phyloP scores from a whole-genome alignment of 192 early-diverging fungal genomes.

The Paraglomus brasilianum region DNA sequence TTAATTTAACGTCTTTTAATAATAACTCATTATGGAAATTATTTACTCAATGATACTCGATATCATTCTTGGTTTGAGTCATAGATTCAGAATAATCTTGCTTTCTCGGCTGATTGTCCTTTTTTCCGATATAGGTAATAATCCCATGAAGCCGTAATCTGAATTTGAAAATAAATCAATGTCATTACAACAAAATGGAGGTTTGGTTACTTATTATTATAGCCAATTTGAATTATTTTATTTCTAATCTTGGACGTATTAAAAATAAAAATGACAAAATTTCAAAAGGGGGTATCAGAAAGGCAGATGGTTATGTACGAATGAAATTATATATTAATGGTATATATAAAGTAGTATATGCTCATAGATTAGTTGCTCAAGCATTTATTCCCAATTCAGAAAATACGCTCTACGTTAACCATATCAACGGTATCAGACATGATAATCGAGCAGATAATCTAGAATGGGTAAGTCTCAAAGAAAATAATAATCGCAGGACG shows the following conservation, averaged over 20 bases:
- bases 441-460: conserved; percentile 2
- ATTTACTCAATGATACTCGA: too few relatives aligned
- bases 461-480: conserved; percentile 5
- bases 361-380: conserved; percentile 8
- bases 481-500: background rate
- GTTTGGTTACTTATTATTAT: conserved; percentile 16
- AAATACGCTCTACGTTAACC: background rate
- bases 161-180: conserved; percentile 20
- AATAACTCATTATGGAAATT: too few relatives aligned
- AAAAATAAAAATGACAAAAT: conserved; percentile 21
- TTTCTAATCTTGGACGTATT: conserved; percentile 11
- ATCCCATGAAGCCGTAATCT: conserved; percentile 18
- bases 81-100: conserved; percentile 1
- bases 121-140: conserved; percentile 16
- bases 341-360: background rate
- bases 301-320: conserved; percentile 10
- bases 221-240: background rate
- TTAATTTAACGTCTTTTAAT: too few relatives aligned
- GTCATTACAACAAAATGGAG: background rate
- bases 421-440: background rate
- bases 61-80: too few relatives aligned
- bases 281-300: background rate
- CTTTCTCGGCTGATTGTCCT: too few relatives aligned
- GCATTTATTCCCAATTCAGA: background rate
- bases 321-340: conserved; percentile 5